phyloP scores from a whole-genome alignment of 495 filamentous ascomycete species.

The Aspergillus asperescens region DNA sequence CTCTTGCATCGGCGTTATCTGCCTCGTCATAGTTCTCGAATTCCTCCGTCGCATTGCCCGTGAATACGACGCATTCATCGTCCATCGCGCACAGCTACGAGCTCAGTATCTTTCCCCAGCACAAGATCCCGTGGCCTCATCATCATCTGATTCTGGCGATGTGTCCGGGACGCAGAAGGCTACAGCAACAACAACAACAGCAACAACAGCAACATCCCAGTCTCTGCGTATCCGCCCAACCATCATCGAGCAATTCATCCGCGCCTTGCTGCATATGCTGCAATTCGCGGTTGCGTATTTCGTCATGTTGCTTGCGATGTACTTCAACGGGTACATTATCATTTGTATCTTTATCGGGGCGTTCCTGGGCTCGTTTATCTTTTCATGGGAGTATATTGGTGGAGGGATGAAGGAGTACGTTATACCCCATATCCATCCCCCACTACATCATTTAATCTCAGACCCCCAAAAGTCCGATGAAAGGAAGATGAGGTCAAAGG shows the following conservation, averaged over 20 bases:
- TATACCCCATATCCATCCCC: too few relatives aligned
- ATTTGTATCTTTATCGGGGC: constrained; percentile 59
- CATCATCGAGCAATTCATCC: constrained; percentile 53
- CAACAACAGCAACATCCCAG: not conserved
- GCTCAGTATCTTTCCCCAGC: constrained; percentile 10
- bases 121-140: not conserved
- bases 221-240: constrained; percentile 40
- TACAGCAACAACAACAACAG: not conserved
- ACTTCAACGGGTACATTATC: constrained; percentile 61
- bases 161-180: not conserved
- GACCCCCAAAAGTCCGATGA: too few relatives aligned
- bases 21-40: constrained; percentile 59
- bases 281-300: constrained; percentile 70
- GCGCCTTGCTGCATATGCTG: constrained; percentile 56
- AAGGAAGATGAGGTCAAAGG: too few relatives aligned
- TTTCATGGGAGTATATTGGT: constrained; percentile 49
- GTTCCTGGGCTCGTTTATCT: constrained; percentile 54
- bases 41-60: constrained; percentile 53
- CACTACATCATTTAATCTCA: too few relatives aligned
- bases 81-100: constrained; percentile 35
- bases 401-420: constrained; percentile 14
- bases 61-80: constrained; percentile 57
- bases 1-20: constrained; percentile 63
- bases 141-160: not conserved
- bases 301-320: constrained; percentile 66